Conservation (phyloP, 169 alveolate genomes). For the Babesia bovis region DNA sequence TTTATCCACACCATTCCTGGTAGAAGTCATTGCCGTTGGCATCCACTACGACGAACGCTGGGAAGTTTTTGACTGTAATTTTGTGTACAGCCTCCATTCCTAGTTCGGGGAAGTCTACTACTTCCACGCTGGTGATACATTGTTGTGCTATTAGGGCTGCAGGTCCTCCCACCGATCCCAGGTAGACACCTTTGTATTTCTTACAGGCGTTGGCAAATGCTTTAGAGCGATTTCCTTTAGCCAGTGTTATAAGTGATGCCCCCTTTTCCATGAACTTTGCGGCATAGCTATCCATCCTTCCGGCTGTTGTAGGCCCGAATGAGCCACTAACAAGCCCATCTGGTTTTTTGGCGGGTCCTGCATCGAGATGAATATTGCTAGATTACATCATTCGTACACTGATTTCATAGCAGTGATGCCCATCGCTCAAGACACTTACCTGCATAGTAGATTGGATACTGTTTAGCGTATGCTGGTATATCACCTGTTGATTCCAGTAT, state of each 20-base stretch:
- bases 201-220: slow-evolving; percentile 81
- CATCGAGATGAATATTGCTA: no score
- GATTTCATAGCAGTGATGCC: no score
- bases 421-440: slow-evolving; percentile 61
- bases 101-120: slow-evolving; percentile 78
- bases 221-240: slow-evolving; percentile 83
- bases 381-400: no score
- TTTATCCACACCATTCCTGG: slow-evolving; percentile 66
- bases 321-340: slow-evolving; percentile 85
- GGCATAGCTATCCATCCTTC: slow-evolving; percentile 87
- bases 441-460: slow-evolving; percentile 86
- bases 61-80: slow-evolving; percentile 85
- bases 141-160: slow-evolving; percentile 86
- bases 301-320: slow-evolving; percentile 90
- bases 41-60: slow-evolving; percentile 87
- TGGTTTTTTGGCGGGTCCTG: slow-evolving; percentile 86
- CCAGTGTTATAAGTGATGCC: slow-evolving; percentile 81
- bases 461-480: slow-evolving; percentile 80
- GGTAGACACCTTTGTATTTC: slow-evolving; percentile 82
- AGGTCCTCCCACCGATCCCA: slow-evolving; percentile 87
- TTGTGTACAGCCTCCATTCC: slow-evolving; percentile 85
- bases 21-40: slow-evolving; percentile 87
- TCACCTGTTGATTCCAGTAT: slow-evolving; percentile 71
- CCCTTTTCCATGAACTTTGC: slow-evolving; percentile 76
- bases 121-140: slow-evolving; percentile 79